Evolutionary conservation across 768 basidiomycete genomes (phyloP), one percentile per base, ranked within the genome.

Genomic region (Mycena galericulata): DNA sequence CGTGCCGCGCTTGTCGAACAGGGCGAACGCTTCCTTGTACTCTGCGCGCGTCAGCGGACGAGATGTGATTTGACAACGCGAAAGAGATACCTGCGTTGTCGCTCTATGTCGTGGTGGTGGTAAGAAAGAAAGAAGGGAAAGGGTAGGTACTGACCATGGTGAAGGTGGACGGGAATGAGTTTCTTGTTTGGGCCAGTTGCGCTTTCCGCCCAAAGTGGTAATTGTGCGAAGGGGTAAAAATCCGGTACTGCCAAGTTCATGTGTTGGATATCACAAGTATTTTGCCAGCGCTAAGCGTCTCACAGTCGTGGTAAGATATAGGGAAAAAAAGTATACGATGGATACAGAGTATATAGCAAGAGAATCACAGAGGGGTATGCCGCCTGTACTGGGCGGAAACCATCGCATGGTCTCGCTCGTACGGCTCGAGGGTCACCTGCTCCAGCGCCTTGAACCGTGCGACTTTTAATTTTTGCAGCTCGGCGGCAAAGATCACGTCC

Each of bases 1-100:
- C 2, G 92, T 94, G 40, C 98, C 98, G 72, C 91, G 91, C 84
- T 99, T 99, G 84, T 99, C 98, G 79, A 98, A 99, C 34, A 99
- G 90, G 49, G 98, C 96, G 75, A 98, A 98, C 2, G 97, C 97
- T 80, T 98, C 96, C 76, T 95, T 95, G 86, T 97, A 97, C 81
- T 97, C 96, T 94, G 81, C n/a, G 46, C 60, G 24, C 30, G 62
- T 9, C 11, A 54, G 65, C 49, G 3, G 41, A 22, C 4, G 27
- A 29, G 27, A n/a, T 30, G 41, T 41, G 36, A 73, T 46, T 7
- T 43, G 14, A 47, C n/a, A 8, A 24, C 4, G 49, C 38, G 55
- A 26, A 50, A 6, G 24, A 40, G 43, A 64, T 56, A 82, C 86
- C 86, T 79, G 87, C 85, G 81, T 88, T 88, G 68, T 88, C 87